Percentiles rank a stretch among this genome's conserved stretches.
phyloP scores from a whole-genome alignment of 2,329 filamentous ascomycete genomes.

The Paraphaeosphaeria minitans region DNA sequence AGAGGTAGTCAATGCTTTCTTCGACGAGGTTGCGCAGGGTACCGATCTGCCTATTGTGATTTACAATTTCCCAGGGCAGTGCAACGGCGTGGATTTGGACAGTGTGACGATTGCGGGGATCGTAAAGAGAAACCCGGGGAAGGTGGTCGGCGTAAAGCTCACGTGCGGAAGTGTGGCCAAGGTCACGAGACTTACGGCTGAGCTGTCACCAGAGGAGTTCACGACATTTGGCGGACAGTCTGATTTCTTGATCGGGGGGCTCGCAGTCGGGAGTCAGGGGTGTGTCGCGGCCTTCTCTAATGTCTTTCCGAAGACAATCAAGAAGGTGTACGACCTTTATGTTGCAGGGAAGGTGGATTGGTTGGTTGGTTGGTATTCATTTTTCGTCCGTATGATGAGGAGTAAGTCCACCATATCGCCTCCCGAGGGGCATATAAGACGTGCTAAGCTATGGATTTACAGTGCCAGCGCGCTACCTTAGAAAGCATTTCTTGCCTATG shows the following conservation, averaged over 20 bases:
- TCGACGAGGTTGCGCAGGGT: conserved; percentile 59
- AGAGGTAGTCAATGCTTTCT: conserved; percentile 50
- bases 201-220: conserved; percentile 61
- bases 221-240: conserved; percentile 74
- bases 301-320: conserved; percentile 61
- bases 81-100: conserved; percentile 69
- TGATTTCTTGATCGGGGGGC: conserved; percentile 68
- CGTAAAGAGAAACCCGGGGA: conserved; percentile 58
- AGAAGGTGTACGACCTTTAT: conserved; percentile 66
- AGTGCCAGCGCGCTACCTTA: too few species aligned
- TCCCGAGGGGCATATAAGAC: too few species aligned
- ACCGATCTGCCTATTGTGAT: conserved; percentile 69
- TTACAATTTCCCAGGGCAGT: conserved; percentile 75
- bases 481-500: too few species aligned
- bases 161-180: conserved; percentile 78
- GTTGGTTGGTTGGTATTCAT: too few species aligned
- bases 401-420: too few species aligned
- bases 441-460: too few species aligned
- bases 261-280: conserved; percentile 59
- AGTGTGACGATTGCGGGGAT: conserved; percentile 67
- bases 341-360: conserved; percentile 59
- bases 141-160: conserved; percentile 73
- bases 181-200: conserved; percentile 65
- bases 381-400: too few species aligned
- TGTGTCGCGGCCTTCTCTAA: conserved; percentile 65